Evolutionary conservation across 2,329 filamentous ascomycete species (phyloP).

Genomic region (Paraphoma sp.): DNA sequence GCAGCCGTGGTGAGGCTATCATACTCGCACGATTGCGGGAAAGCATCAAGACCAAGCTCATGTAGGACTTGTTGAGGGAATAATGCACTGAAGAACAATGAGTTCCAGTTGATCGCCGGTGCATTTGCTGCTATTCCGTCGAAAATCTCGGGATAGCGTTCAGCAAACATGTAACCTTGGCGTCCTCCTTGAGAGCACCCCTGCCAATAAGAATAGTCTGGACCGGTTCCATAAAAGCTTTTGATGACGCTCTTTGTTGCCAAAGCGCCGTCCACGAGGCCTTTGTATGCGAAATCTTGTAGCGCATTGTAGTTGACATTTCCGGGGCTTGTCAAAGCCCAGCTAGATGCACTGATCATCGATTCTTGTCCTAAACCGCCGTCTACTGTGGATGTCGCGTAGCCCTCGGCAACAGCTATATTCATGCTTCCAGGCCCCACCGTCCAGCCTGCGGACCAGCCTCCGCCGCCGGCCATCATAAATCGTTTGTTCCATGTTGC

Average conservation of each 20-base stretch:
- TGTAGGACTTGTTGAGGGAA: conserved; percentile 4
- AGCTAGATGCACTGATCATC: background rate
- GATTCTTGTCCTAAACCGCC: background rate
- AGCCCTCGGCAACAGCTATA: background rate
- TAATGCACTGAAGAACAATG: background rate
- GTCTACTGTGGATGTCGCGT: background rate
- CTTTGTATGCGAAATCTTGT: conserved; percentile 34
- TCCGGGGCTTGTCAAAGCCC: conserved; percentile 12
- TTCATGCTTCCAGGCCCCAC: background rate
- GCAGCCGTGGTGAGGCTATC: conserved; percentile 23
- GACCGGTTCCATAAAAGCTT: conserved; percentile 31
- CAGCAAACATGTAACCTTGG: conserved; percentile 38
- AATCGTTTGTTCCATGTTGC: conserved; percentile 19
- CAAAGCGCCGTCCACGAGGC: conserved; percentile 31
- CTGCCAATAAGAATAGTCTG: conserved; percentile 41
- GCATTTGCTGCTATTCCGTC: conserved; percentile 40
- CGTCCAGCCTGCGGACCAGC: conserved; percentile 16
- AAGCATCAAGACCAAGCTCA: conserved; percentile 2
- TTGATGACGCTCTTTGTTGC: conserved; percentile 20
- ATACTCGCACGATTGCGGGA: conserved; percentile 25
- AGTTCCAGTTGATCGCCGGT: conserved; percentile 27
- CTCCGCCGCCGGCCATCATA: conserved; percentile 22
- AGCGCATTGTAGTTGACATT: conserved; percentile 20
- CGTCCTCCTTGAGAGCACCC: conserved; percentile 44
- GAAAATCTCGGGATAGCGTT: conserved; percentile 34